Evolutionary conservation across 2,329 filamentous ascomycete species (phyloP).

Genomic region (Colletotrichum somersetense): DNA sequence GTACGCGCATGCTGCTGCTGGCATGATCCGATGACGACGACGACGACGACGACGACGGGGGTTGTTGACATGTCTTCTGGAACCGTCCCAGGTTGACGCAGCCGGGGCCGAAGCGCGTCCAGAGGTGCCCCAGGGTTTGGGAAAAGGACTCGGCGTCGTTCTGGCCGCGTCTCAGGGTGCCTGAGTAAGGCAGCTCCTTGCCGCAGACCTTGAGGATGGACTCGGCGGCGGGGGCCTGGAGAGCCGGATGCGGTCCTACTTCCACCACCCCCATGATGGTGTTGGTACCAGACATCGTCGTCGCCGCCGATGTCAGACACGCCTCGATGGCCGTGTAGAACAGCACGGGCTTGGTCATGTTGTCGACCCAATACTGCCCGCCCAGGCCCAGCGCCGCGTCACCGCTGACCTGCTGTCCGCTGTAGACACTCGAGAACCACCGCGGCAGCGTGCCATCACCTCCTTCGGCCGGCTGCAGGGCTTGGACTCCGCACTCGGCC

Average conservation of each 20-base stretch:
- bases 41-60: neutral
- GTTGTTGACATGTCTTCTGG: neutral
- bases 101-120: constrained; percentile 37
- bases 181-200: constrained; percentile 44
- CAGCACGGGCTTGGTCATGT: no score
- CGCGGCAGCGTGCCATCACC: neutral
- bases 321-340: no score
- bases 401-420: neutral
- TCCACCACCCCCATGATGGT: constrained; percentile 46
- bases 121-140: constrained; percentile 41
- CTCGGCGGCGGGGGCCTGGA: constrained; percentile 54
- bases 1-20: constrained; percentile 51
- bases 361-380: constrained; percentile 45
- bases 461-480: neutral
- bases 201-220: constrained; percentile 36
- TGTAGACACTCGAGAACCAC: constrained; percentile 14
- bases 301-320: neutral
- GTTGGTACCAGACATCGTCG: constrained; percentile 45
- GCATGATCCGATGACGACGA: no score
- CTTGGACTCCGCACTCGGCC: neutral
- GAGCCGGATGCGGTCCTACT: constrained; percentile 53
- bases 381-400: neutral
- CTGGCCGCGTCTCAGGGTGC: constrained; percentile 42
- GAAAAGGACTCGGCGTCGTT: constrained; percentile 43
- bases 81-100: neutral